phyloP scores from a whole-genome alignment of 192 early-diverging fungal genomes.

The Backusella australiensis region DNA sequence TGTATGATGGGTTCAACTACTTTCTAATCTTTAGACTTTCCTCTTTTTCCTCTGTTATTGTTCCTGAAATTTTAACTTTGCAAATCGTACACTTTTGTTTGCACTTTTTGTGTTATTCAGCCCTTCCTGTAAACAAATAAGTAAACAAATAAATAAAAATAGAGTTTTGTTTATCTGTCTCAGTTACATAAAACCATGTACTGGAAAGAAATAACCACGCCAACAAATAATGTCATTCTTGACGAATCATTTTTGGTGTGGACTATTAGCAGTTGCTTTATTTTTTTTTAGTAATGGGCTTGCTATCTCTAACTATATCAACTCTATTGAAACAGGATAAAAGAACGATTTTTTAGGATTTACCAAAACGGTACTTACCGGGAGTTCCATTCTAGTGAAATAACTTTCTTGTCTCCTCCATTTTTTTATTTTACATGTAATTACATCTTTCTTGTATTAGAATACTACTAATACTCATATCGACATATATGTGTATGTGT shows the following conservation, averaged over 20 bases:
- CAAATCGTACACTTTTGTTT: background rate
- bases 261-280: background rate
- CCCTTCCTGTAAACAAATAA: background rate
- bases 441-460: background rate
- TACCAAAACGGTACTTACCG: slow-evolving; percentile 14
- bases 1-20: no score
- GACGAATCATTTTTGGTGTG: background rate
- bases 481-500: background rate
- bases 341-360: slow-evolving; percentile 4
- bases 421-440: background rate
- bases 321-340: background rate
- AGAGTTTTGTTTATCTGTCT: slow-evolving; percentile 8
- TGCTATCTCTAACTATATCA: background rate
- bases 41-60: background rate
- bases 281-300: background rate
- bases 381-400: background rate
- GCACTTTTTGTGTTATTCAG: background rate
- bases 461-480: background rate
- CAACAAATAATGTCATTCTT: background rate
- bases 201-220: background rate
- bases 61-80: background rate
- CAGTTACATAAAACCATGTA: background rate
- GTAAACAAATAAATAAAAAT: background rate
- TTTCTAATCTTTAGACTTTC: no score
- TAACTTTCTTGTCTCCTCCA: background rate